These are phyloP conservation scores for Tilletia setariae DNA, from an alignment of 1,284 basidiomycete species.

Conservation along the genomic window DNA sequence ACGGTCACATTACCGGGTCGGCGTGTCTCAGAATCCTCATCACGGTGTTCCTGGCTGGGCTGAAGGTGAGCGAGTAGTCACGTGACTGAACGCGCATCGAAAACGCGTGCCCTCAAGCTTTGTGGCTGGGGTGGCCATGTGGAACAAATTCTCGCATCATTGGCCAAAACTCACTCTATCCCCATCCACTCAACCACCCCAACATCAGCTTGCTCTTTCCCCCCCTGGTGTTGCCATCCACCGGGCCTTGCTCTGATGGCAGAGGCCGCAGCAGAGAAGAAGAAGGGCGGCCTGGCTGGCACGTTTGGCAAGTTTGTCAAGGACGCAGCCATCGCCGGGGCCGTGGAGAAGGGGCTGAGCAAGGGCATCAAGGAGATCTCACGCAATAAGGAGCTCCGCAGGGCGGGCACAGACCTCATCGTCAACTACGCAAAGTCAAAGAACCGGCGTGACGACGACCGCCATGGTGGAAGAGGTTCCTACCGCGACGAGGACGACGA, in stretches of 20 bases:
- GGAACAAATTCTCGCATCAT: no score
- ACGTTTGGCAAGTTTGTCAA: no score
- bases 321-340: neutral
- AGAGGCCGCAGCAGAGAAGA: neutral
- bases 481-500: neutral
- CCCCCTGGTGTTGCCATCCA: neutral
- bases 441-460: neutral
- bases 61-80: no score
- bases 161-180: no score
- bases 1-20: no score
- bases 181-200: no score
- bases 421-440: neutral
- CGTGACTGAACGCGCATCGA: no score
- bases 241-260: neutral
- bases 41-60: no score
- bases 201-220: neutral
- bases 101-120: no score
- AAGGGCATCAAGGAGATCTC: constrained; percentile 6
- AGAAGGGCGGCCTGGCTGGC: neutral
- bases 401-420: constrained; percentile 1
- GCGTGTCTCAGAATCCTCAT: no score
- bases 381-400: neutral
- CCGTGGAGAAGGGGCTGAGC: neutral
- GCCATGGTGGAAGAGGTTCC: neutral
- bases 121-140: no score